A percentile compares a stretch with the other conserved stretches of the same genome.
These are phyloP conservation scores for Penium margaritaceum DNA, from an alignment of 139 green algal genomes.

Conservation along the genomic window DNA sequence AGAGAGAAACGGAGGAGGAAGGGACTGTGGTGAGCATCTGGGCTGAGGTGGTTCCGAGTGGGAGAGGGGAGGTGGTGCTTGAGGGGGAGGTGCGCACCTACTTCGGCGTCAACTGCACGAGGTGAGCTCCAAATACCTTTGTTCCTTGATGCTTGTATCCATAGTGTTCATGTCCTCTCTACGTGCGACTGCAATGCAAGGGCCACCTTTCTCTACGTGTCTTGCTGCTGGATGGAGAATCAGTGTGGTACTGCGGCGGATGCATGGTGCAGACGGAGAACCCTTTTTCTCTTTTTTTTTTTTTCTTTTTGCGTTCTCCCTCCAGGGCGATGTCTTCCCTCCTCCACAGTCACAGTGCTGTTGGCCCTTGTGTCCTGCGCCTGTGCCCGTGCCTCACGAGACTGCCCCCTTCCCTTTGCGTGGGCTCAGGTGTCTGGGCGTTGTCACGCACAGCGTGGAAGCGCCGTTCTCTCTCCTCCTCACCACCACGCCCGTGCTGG, in stretches of 20 bases:
- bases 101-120: slow-evolving; percentile 30
- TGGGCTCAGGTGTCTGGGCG: slow-evolving; percentile 16
- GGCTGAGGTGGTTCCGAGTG: slow-evolving; percentile 9
- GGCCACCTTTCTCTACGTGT: no score
- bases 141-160: background rate
- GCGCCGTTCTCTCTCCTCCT: slow-evolving; percentile 32
- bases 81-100: slow-evolving; percentile 21
- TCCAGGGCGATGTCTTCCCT: no score
- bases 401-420: background rate
- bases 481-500: slow-evolving; percentile 18
- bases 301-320: background rate
- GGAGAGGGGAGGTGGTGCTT: slow-evolving; percentile 9
- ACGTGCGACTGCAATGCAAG: no score
- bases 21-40: slow-evolving; percentile 20
- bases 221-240: no score
- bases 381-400: background rate
- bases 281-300: background rate
- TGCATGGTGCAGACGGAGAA: no score
- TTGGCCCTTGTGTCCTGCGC: background rate
- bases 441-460: slow-evolving; percentile 18
- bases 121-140: slow-evolving; percentile 15
- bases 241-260: no score
- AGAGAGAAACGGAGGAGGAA: background rate
- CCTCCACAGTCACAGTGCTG: no score
- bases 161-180: background rate